Evolutionary conservation across 1,284 basidiomycete species (phyloP), one percentile per base, ranked within the genome.

Genomic region (Cronartium ribicola): DNA sequence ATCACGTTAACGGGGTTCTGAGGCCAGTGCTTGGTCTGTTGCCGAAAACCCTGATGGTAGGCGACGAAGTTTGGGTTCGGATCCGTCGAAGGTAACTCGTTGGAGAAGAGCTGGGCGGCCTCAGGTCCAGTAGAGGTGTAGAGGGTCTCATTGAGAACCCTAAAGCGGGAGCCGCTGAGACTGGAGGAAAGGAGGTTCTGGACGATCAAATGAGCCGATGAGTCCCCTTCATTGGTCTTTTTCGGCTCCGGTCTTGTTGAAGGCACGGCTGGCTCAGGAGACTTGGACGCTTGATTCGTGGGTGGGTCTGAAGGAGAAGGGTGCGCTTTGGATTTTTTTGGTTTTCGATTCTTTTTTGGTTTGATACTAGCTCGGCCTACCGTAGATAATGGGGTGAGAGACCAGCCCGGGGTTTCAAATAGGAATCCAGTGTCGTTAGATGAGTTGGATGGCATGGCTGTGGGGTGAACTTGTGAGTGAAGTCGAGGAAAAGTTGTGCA

Each of bases 121-220:
- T 78, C 76, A 22, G 62, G 29, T 5, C 78, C 78, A 5, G 75
- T 65, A 5, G 76, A 76, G 51, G 81, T 81, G 75, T 81, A 81
- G 8, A 81, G 77, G 60, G 77, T 77, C 67, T 81, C 80, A 76
- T 81, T 81, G 76, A 81, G 78, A n/a, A 79, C 77, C 20, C 81
- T 79, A 59, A 81, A 81, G n/a, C 79, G 78, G 1, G 80, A 78
- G 36, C 81, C 81, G 7, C 77, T 77, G 13, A 81, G 77, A 41
- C 78, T 67, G 8, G 78, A 72, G 10, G 78, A 79, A 37, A 79
- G 63, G 22, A 69, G 6, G 36, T 36, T 60, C 43, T 41, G 37
- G 11, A 41, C 39, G 5, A 69, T 22, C 43, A 10, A 14, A 66
- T 66, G 36, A 8, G 76, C 65, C 4, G 66, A 60, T 20, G 39